Evolutionary conservation across 768 basidiomycete genomes (phyloP), one percentile per base, ranked within the genome.

Genomic region (Dacryopinax spathularia): DNA sequence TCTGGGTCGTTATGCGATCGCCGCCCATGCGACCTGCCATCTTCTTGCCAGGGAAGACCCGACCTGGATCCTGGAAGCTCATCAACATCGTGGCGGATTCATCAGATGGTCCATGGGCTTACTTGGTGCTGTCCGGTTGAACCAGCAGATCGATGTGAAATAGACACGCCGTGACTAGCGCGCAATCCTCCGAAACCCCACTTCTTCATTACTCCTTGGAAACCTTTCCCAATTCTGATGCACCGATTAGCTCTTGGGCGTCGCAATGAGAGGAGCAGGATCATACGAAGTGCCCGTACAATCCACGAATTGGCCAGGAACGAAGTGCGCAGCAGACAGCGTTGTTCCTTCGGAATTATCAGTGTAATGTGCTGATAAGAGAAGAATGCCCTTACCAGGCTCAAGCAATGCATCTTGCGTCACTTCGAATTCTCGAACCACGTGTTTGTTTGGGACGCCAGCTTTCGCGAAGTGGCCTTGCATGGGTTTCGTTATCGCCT

Each of bases 121-220:
- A 92, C 94, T 80, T 97, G 95, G 73, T 95, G 91, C 69, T 88
- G 88, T 74, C 96, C 96, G 7, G 89, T 94, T 6, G 93, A 89
- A 70, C 96, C 96, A 27, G 87, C 84, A 9, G 88, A 87, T 71
- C 96, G 87, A 79, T 98, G 96, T 9, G 91, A 91, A 67, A 93
- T 72, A 65, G 96, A 97, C 56, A 91, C 89, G 86, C 96, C 96
- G 72, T 99, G 96, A 75, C 91, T 90, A 1, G 92, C 94, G 48
- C 85, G 83, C 33, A 93, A 76, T 75, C 96, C 96, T 69, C 86
- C 82, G 77, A 95, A 98, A 34, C 87, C 86, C 85, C 91, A 93
- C 56, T 91, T 81, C 73, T 98, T 99, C 96, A 99, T 99, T 31
- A 82, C 85, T 70, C 96, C 96, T 67, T 91, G 89, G 75, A 94